Percentiles rank a stretch among this genome's conserved stretches.
These are phyloP conservation scores for Stylonectria norvegica DNA, from an alignment of 2,329 filamentous ascomycete genomes.

Conservation along the genomic window DNA sequence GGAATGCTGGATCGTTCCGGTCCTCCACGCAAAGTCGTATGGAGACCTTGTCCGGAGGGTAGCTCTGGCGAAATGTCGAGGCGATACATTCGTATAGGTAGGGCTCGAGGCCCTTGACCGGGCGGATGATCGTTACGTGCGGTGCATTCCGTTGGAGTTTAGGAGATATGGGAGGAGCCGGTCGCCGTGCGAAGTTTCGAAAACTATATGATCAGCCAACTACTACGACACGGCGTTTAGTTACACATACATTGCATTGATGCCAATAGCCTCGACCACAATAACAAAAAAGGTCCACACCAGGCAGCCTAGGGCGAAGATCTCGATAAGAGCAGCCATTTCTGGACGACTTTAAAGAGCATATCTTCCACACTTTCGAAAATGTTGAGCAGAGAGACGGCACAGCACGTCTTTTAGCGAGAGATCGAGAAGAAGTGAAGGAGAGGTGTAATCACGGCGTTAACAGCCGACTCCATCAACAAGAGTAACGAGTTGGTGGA, in stretches of 20 bases:
- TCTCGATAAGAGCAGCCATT: constrained; percentile 33
- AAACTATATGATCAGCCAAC: constrained; percentile 37
- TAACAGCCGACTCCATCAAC: constrained; percentile 1
- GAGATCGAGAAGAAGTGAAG: constrained; percentile 5
- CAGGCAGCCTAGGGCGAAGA: constrained; percentile 46
- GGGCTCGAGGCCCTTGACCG: constrained; percentile 88
- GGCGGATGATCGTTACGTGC: constrained; percentile 85
- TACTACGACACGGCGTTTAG: neutral
- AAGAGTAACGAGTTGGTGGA: constrained; percentile 7
- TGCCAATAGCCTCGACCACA: constrained; percentile 54
- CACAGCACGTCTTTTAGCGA: neutral
- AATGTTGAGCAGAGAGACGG: constrained; percentile 2
- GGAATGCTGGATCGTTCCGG: constrained; percentile 70
- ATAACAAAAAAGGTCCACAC: constrained; percentile 53
- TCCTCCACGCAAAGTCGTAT: constrained; percentile 80
- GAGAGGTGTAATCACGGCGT: constrained; percentile 6
- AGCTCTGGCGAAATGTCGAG: constrained; percentile 78
- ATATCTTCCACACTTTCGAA: constrained; percentile 4
- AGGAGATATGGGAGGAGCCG: constrained; percentile 49
- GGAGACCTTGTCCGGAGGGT: constrained; percentile 71
- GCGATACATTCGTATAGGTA: constrained; percentile 89
- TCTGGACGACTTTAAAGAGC: constrained; percentile 1
- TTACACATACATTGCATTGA: constrained; percentile 50
- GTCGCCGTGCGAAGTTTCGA: constrained; percentile 49
- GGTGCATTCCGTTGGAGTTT: constrained; percentile 56